Evolutionary conservation across 345 rosid genomes (phyloP), one percentile per base, ranked within the genome.

Genomic region (Salix purpurea): DNA sequence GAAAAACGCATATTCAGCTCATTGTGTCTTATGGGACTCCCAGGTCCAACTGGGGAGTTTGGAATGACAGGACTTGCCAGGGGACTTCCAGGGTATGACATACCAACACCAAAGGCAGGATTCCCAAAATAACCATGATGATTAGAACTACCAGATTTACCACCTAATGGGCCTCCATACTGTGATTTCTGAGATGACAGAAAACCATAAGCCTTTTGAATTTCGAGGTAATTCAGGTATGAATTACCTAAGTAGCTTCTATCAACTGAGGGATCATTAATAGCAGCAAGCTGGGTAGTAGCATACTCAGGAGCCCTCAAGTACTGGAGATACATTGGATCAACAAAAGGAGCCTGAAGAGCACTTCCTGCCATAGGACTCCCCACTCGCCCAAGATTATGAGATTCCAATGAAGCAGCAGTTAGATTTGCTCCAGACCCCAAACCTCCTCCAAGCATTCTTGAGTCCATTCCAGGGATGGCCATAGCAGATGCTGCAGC

Each of bases 401-500:
- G 90, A 64, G 83, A 79, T 42, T 89, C 94, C 5, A 84, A 79
- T 1, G 87, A 86, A 28, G 83, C 80, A 67, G 83, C 88, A 86
- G 86, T 81, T 62, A 84, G 65, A 74, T 85, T 84, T 42, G 86
- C 82, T 50, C 85, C 62, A 84, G 72, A 79, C 82, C 83, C 34
- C 79, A 79, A 75, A 67, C 90, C 89, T 71, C 92, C 91, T 13
- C 90, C 94, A 58, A 90, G 83, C 54, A 86, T 69, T 80, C 97
- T 87, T 0, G 92, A 81, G 74, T 94, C 96, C 83, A 90, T 71
- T 80, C 93, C 94, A 67, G 90, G 83, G 32, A 74, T 79, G 32
- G 82, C 91, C 85, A 87, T 61, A 74, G 90, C 85, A 7, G 91
- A 85, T 32, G 89, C 89, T 2, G 91, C 88, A 36, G 94, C 86